These are phyloP conservation scores for Pyrenula massariospora DNA, from an alignment of 495 filamentous ascomycete genomes.

Conservation along the genomic window DNA sequence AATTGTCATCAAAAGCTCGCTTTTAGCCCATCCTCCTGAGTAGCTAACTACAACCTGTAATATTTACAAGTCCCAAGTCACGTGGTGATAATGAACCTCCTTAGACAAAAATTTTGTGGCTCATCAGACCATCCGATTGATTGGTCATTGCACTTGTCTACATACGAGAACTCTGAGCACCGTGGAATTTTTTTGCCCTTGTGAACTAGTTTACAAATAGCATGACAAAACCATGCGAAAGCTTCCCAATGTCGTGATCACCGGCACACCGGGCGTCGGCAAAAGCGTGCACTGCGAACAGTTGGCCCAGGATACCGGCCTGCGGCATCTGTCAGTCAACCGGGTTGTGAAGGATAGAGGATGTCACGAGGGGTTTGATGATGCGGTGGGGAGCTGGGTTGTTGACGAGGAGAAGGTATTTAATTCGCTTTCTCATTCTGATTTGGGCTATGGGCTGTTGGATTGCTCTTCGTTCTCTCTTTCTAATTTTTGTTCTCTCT, in stretches of 20 bases:
- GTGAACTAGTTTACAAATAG: no score
- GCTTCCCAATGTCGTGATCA: conserved; percentile 83
- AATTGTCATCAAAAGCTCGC: no score
- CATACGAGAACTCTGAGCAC: no score
- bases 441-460: neutral
- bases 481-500: conserved; percentile 6
- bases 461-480: neutral
- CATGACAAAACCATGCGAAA: conserved; percentile 40
- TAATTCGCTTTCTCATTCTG: neutral
- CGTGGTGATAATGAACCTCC: no score
- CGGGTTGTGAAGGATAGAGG: conserved; percentile 73
- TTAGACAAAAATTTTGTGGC: no score
- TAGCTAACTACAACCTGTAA: no score
- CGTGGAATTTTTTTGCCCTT: no score
- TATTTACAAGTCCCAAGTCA: no score
- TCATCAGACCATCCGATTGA: no score
- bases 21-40: no score
- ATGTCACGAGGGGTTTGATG: conserved; percentile 76
- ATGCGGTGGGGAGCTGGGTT: conserved; percentile 77
- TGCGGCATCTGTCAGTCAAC: conserved; percentile 83
- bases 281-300: conserved; percentile 83
- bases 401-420: conserved; percentile 91
- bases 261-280: conserved; percentile 89
- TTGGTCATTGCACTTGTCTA: no score
- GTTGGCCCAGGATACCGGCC: conserved; percentile 58